Base-by-base conservation (phyloP, 1,139 yeast genomes). In the Nakaseomyces nivariensis region DNA sequence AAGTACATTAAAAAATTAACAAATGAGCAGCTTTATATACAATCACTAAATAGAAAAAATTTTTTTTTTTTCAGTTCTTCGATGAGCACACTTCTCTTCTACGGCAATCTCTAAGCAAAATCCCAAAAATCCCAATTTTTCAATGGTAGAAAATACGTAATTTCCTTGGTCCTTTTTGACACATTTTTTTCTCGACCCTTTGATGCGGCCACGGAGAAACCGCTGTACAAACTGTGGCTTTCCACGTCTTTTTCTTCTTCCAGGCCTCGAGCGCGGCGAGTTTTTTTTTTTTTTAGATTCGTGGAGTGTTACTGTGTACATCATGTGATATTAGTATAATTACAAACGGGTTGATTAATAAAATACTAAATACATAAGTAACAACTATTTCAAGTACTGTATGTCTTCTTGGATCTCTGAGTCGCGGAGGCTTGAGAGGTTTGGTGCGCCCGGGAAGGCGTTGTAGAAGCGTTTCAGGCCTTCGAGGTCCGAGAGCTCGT, bases 401-500 rank as follows among this genome's bases (percentile, higher is more conserved):
- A 82, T 67, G 62, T 84, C 92, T 13, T 78, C 80, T 48, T 73
- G 70, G 17, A 81, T 72, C 60, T 84, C 90, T n/a, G 79, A 79
- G 32, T 76, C 79, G 29, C 78, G 70, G 44, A 85, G 80, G 32
- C 76, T 70, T 41, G 72, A 71, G 51, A 83, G 67, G 48, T 72
- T 69, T 31, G 77, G 75, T 0, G 87, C 85, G n/a, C 83, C 78
- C 2, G 92, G 89, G 58, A 82, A 76, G 13, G 61, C 67, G 17
- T 68, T 63, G 61, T 75, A 78, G 62, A 73, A 78, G 54, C 72
- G 71, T 43, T 74, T 67, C 52, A 81, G 66, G 2, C 85, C 85
- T 54, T 76, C 74, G 42, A 80, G 67, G 38, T 76, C 72, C 44
- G 85, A 82, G 50, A 81, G 62, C 61, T 79, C 77, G 52, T 77